A percentile compares a stretch with the other conserved stretches of the same genome.
These are phyloP conservation scores for Boletus smithii DNA, from an alignment of 1,284 basidiomycete genomes.

Conservation along the genomic window DNA sequence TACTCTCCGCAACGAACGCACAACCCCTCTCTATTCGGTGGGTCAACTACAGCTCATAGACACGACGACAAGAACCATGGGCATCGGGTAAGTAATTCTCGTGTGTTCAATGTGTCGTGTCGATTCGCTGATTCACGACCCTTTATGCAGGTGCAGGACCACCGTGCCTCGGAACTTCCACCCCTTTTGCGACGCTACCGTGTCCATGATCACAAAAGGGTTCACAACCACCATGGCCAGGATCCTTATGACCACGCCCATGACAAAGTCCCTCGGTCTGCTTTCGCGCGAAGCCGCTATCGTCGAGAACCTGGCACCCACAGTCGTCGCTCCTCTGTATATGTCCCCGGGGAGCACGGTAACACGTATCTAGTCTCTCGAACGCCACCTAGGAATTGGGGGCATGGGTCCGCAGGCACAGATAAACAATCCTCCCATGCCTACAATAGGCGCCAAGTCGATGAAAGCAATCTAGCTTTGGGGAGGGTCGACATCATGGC, in stretches of 20 bases:
- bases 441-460: slow-evolving; percentile 12
- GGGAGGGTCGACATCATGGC: slow-evolving; percentile 52
- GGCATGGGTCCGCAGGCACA: slow-evolving; percentile 1
- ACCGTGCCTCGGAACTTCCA: slow-evolving; percentile 6
- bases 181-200: slow-evolving; percentile 20
- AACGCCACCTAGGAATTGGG: neutral
- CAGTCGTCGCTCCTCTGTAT: slow-evolving; percentile 21
- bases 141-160: slow-evolving; percentile 1
- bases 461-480: slow-evolving; percentile 30
- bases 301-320: slow-evolving; percentile 3
- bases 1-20: neutral
- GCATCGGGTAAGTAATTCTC: slow-evolving; percentile 6
- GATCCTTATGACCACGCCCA: neutral
- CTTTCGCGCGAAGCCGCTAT: slow-evolving; percentile 23
- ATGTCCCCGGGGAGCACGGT: slow-evolving; percentile 23
- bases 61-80: slow-evolving; percentile 6
- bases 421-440: neutral
- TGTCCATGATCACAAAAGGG: neutral
- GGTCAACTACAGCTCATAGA: neutral
- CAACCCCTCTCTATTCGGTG: neutral
- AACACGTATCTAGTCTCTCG: slow-evolving; percentile 21
- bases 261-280: slow-evolving; percentile 10
- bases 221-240: neutral
- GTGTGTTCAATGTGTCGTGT: neutral
- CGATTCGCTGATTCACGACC: neutral